Conservation (phyloP, 768 basidiomycete genomes). For the Coprinellus aureogranulatus region DNA sequence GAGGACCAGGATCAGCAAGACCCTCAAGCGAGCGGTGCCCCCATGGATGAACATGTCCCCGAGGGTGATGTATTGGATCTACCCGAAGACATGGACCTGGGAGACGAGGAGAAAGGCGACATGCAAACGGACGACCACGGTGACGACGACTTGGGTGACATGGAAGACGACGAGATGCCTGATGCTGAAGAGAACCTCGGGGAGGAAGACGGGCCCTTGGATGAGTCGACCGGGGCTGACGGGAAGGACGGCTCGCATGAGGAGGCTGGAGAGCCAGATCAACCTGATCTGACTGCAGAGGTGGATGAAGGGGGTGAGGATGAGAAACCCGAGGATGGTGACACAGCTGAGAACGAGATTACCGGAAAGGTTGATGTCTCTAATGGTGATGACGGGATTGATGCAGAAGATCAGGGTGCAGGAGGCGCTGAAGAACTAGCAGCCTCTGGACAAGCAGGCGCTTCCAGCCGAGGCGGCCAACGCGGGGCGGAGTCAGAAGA, state of each 20-base stretch:
- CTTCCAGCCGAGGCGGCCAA: conserved; percentile 5
- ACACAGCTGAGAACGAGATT: conserved; percentile 26
- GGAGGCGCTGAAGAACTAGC: conserved; percentile 6
- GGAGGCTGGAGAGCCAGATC: conserved; percentile 25
- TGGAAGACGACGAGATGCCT: conserved; percentile 34
- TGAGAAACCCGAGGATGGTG: conserved; percentile 29
- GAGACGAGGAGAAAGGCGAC: conserved; percentile 27
- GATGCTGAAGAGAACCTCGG: conserved; percentile 26
- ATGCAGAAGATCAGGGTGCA: conserved; percentile 27
- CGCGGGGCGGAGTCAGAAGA: conserved; percentile 22
- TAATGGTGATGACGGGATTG: conserved; percentile 38
- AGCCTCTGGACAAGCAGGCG: conserved; percentile 22
- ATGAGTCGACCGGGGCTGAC: conserved; percentile 20
- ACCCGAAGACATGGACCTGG: conserved; percentile 80
- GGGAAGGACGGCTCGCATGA: conserved; percentile 33
- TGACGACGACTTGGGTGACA: conserved; percentile 78
- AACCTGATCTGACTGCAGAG: conserved; percentile 26
- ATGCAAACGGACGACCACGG: conserved; percentile 45
- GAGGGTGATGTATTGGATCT: conserved; percentile 85
- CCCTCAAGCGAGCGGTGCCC: conserved; percentile 47
- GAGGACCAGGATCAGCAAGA: conserved; percentile 44
- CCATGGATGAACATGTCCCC: conserved; percentile 72
- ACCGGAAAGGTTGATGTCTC: conserved; percentile 44
- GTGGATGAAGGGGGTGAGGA: conserved; percentile 27
- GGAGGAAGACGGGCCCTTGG: conserved; percentile 32